Evolutionary conservation across 441 rosid species (phyloP), one percentile per base, ranked within the genome.

Genomic region (Gossypium lobatum): DNA sequence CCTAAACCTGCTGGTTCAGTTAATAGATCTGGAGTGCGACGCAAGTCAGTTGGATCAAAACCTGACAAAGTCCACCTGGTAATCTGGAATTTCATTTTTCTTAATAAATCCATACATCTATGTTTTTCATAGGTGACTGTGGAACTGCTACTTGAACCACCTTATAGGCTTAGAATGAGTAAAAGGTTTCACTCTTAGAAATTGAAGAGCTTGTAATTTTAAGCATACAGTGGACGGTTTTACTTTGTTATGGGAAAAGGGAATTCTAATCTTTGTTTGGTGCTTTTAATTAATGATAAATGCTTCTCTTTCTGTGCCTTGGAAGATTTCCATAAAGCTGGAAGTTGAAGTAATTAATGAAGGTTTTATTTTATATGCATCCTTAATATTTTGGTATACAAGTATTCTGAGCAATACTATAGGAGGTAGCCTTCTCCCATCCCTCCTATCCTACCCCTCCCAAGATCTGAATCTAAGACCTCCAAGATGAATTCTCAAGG

Each of bases 61-160:
- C 61, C 97, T 70, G 95, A 93, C 79, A 95, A 88, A 89, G 84
- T 95, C 80, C 83, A 85, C 77, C 82, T 93, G 98, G 98, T 95
- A 93, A 65, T 78, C 28, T 20, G 31, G 45, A 70, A 58, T 45
- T 76, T 73, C 34, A 45, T 65, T 76, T 34, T 73, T 16, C 28
- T 69, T 64, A 5, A 55, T 58, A n/a, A 48, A 67, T 13, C 39
- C 28, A 2, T 26, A 14, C 16, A 10, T 52, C 28, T 31, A 54
- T 23, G 13, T 45, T 21, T 48, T 39, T 72, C n/a, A 16, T 31
- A 50, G 14, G 42, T 16, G 74, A 26, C 73, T 70, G 25, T 74
- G 60, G 20, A 59, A 42, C 75, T 62, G 53, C 65, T 71, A 50
- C n/a, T 54, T 37, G 34, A 53, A 39, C 16, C 23, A 42, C 23